Percentiles rank a stretch among this genome's conserved stretches.
phyloP scores from a whole-genome alignment of 2,329 filamentous ascomycete genomes.

The Fusarium ramigenum region DNA sequence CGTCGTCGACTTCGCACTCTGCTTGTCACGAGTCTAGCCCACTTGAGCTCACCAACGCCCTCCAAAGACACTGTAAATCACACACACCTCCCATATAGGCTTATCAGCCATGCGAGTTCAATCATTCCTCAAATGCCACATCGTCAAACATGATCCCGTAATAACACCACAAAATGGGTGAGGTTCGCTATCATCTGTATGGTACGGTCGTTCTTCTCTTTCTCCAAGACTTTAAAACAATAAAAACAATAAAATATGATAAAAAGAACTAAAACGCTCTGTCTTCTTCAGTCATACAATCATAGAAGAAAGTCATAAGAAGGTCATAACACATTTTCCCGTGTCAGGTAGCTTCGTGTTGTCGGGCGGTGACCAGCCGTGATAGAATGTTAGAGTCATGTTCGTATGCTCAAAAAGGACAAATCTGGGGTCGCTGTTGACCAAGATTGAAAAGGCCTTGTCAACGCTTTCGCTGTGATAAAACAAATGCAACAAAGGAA shows the following conservation, averaged over 20 bases:
- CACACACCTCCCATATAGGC: conserved; percentile 41
- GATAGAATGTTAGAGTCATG: conserved; percentile 44
- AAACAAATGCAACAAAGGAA: conserved; percentile 47
- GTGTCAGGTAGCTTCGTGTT: conserved; percentile 46
- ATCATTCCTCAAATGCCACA: conserved; percentile 43
- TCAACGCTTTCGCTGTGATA: conserved; percentile 58
- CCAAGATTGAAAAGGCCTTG: conserved; percentile 49
- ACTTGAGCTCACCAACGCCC: conserved; percentile 47
- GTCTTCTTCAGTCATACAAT: conserved; percentile 56
- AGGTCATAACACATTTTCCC: conserved; percentile 50
- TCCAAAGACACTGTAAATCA: conserved; percentile 34
- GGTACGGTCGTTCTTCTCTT: conserved; percentile 30
- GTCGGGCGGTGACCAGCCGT: conserved; percentile 48
- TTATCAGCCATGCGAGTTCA: conserved; percentile 42
- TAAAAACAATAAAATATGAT: conserved; percentile 37
- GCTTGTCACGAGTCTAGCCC: conserved; percentile 40
- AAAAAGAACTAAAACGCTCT: conserved; percentile 43
- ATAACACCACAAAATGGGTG: conserved; percentile 37
- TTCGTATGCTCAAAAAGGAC: conserved; percentile 41
- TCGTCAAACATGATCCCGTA: conserved; percentile 47
- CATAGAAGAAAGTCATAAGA: conserved; percentile 52
- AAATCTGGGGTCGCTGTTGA: conserved; percentile 43
- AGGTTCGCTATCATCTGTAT: conserved; percentile 40
- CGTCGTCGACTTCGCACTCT: conserved; percentile 21
- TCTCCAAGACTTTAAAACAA: conserved; percentile 23